phyloP scores from a whole-genome alignment of 495 filamentous ascomycete species.

The Sphaerosporella brunnea region DNA sequence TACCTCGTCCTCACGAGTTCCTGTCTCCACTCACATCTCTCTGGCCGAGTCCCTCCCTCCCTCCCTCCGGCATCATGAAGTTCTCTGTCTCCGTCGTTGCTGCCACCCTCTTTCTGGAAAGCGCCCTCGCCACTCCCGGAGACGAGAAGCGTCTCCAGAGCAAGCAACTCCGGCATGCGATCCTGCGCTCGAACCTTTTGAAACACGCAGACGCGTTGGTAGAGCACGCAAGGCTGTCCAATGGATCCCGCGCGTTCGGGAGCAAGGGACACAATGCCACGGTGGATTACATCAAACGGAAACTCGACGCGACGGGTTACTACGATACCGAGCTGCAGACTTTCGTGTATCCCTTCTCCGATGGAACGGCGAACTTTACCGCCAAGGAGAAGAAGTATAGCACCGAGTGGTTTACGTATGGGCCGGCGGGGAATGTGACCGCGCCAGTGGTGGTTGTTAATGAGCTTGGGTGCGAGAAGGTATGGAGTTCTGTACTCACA shows the following conservation, averaged over 20 bases:
- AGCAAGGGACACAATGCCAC: constrained; percentile 44
- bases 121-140: background rate
- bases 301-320: constrained; percentile 33
- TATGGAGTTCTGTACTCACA: constrained; percentile 23
- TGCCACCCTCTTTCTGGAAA: constrained; percentile 6
- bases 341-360: constrained; percentile 31
- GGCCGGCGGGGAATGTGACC: constrained; percentile 32
- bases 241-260: constrained; percentile 43
- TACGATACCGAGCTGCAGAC: constrained; percentile 44
- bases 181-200: constrained; percentile 27
- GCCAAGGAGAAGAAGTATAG: constrained; percentile 22
- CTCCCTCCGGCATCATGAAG: constrained; percentile 4
- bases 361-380: constrained; percentile 29
- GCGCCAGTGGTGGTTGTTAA: constrained; percentile 32
- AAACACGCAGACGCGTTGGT: constrained; percentile 32
- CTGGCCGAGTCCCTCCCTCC: too few species aligned
- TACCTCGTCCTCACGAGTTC: too few species aligned
- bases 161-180: constrained; percentile 16
- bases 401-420: constrained; percentile 31
- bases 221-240: constrained; percentile 27
- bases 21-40: too few species aligned
- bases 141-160: constrained; percentile 4
- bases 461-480: constrained; percentile 37
- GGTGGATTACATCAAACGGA: constrained; percentile 41
- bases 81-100: constrained; percentile 1